Base-by-base conservation (phyloP, 805 yeast genomes). In the Brettanomyces naardenensis region DNA sequence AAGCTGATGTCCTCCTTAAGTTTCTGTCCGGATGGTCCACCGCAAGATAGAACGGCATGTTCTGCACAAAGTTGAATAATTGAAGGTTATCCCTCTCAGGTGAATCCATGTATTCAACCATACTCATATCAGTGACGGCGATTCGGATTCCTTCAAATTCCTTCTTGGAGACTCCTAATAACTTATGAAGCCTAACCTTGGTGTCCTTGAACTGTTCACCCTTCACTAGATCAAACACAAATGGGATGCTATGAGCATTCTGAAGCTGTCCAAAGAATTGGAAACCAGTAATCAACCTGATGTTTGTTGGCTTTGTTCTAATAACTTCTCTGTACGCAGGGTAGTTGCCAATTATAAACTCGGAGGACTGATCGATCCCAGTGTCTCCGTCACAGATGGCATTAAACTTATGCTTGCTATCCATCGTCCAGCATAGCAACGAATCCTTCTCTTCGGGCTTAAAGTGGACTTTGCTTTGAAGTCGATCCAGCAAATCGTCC, bases 21-120 rank as follows among this genome's bases (percentile, higher is more conserved):
- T 78, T 65, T 52, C 92, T 73, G 54, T 87, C 96, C 1, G 92
- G 88, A 52, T 86, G 95, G 53, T 92, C 96, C 53, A 92, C 65
- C 20, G 89, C 94, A 36, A 92, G 62, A 23, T 66, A 68, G 41
- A 44, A 44, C 19, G 44, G 39, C 7, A 41, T 39, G 9, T 35
- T 33, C 20, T 47, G 43, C 41, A 79, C 53, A 30, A 70, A 71
- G 38, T 78, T 79, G 53, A 65, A 81, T 14, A 88, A 61, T 4
- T 70, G 64, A 31, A 73, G 46, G 6, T 71, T 72, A 19, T 75
- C 77, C 37, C 77, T 78, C 2, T 72, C 76, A 32, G 70, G 58
- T 40, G 75, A 69, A 47, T 65, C 56, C 44, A 67, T 49, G 41
- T 64, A 54, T 23, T 65, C 66, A 7, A 62, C 58, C 17, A 51